These are phyloP conservation scores for Sporothrix variecibatus DNA, from an alignment of 2,329 filamentous ascomycete genomes.

Conservation along the genomic window DNA sequence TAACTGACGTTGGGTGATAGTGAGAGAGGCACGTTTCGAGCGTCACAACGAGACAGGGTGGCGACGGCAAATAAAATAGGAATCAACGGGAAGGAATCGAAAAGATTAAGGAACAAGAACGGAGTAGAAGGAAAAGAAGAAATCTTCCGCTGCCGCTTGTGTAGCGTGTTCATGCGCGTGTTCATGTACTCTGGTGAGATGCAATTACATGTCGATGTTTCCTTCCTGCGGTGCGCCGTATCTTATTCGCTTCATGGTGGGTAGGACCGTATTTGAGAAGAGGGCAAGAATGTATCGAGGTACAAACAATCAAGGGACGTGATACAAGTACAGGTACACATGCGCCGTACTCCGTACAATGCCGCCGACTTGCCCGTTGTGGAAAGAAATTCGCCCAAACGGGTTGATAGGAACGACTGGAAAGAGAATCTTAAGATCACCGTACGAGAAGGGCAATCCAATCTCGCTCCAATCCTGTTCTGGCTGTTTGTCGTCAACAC, in stretches of 20 bases:
- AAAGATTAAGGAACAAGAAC: neutral
- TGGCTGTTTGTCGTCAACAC: neutral
- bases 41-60: neutral
- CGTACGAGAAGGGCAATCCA: neutral
- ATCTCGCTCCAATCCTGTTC: neutral
- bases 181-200: neutral
- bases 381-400: constrained; percentile 1
- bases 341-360: neutral
- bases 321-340: neutral
- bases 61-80: neutral
- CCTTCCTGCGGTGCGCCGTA: neutral
- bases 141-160: neutral
- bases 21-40: neutral
- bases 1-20: neutral
- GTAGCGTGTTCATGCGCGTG: neutral
- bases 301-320: neutral
- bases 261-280: constrained; percentile 10
- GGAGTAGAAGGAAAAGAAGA: neutral
- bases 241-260: constrained; percentile 6
- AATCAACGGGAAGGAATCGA: neutral
- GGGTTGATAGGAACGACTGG: neutral
- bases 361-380: neutral
- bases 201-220: neutral
- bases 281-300: neutral
- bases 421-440: neutral